Percentiles rank a stretch among this genome's conserved stretches.
Evolutionary conservation across 2,329 filamentous ascomycete species (phyloP).

Genomic region (Xylariaceae sp.): DNA sequence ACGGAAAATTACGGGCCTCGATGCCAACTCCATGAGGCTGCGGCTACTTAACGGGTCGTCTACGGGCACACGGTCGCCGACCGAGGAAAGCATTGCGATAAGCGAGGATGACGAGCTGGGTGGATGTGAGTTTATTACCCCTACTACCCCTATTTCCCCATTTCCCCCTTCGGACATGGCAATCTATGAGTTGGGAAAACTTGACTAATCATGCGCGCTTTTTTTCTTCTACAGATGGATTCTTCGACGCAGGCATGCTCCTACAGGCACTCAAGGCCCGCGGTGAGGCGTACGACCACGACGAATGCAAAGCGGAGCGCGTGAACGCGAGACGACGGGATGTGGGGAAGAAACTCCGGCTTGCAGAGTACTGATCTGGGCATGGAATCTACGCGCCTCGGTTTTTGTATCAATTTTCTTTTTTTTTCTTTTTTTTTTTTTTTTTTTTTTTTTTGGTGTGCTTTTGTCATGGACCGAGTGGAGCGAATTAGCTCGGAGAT

Average conservation of each 20-base stretch:
- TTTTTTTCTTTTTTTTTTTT: no score
- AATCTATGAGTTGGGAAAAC: not conserved
- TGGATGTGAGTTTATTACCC: conserved; percentile 67
- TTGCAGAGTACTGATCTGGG: conserved; percentile 57
- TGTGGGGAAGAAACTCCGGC: conserved; percentile 66
- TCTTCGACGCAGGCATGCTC: conserved; percentile 96
- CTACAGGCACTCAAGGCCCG: conserved; percentile 78
- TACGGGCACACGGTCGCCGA: conserved; percentile 52
- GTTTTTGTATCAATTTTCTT: not conserved
- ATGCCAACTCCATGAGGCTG: conserved; percentile 31
- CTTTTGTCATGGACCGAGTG: no score
- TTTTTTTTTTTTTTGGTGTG: no score
- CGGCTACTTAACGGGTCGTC: conserved; percentile 36
- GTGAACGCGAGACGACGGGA: conserved; percentile 58
- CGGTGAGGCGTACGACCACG: conserved; percentile 47
- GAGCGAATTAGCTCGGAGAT: no score
- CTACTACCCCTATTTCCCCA: not conserved
- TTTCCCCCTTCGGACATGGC: not conserved
- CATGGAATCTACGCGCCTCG: no score
- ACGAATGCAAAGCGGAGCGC: conserved; percentile 51
- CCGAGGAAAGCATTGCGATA: conserved; percentile 63
- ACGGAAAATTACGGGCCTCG: conserved; percentile 59
- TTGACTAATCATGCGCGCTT: not conserved
- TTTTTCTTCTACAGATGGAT: conserved; percentile 61
- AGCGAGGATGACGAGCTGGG: conserved; percentile 87